Conservation (phyloP, 2,329 filamentous ascomycete species). For the Fusarium sp. region DNA sequence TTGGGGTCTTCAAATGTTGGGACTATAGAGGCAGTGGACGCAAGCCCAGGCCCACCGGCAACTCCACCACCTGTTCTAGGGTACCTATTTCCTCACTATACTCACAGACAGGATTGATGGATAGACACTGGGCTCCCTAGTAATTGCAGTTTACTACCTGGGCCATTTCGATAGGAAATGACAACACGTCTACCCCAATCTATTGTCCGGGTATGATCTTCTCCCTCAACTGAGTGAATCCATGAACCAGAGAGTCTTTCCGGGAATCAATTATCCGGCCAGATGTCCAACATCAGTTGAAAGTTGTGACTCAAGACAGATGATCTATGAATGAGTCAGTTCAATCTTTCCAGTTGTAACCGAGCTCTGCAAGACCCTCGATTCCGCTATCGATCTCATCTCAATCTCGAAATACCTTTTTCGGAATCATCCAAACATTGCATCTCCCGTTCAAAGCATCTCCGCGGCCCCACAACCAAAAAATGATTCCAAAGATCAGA, state of each 20-base stretch:
- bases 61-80: neutral
- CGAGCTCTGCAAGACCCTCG: neutral
- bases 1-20: neutral
- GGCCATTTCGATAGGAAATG: neutral
- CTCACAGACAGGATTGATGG: neutral
- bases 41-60: neutral
- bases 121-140: neutral
- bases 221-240: neutral
- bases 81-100: neutral
- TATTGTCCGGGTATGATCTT: neutral
- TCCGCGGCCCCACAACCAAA: conserved; percentile 34
- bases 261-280: neutral
- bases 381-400: neutral
- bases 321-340: neutral
- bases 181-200: neutral
- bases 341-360: neutral
- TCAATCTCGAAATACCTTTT: neutral
- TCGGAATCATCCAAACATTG: neutral
- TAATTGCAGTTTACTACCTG: neutral
- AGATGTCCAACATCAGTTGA: neutral
- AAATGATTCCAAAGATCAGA: conserved; percentile 41
- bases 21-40: neutral
- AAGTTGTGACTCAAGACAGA: neutral
- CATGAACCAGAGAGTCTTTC: neutral
- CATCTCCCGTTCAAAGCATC: conserved; percentile 3